Base-by-base conservation (phyloP, 371 early-diverging fungal genomes). In the Neoconidiobolus thromboides region DNA sequence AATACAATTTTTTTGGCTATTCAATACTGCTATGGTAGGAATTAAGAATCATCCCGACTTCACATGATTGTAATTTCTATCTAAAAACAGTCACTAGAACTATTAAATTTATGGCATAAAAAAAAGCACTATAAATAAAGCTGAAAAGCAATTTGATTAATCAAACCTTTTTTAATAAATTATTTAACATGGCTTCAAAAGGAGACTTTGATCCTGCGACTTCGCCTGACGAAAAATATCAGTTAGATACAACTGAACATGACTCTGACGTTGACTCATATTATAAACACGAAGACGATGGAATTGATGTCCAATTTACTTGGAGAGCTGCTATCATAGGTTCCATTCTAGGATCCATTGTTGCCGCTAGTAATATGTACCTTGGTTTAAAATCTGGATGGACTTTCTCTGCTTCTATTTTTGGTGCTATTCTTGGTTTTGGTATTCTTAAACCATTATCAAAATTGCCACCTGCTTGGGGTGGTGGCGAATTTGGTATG, bases 281-380 rank as follows among this genome's bases (percentile, higher is more conserved):
- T 37, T 55, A 43, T n/a, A 39, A 43, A 4, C 39, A 55, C 1
- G 37, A 14, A 5, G 55, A 55, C 38, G 60, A 59, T 42, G 60
- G 48, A 3, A 47, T 46, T 48, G 40, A 48, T 26, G 15, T 40
- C 6, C 76, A 76, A 51, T 76, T 76, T 37, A 76, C 74, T n/a
- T 73, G 77, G 76, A 77, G 86, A 48, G 72, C 86, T 14, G 63
- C 76, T 46, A 70, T 83, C 57, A 72, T 83, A 15, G 86, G 86
- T 2, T 76, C 77, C 26, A 56, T 85, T 0, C 63, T 85, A 37
- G 86, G 86, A 56, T 77, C 76, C 67, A 69, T 83, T 58, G 79
- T 85, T 63, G 77, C 78, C 53, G 85, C 85, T 41, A 79, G 80
- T 60, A 85, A 85, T 68, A 71, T 81, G 62, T 85, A 83, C 58